Evolutionary conservation across 2,329 filamentous ascomycete genomes (phyloP).

Genomic region (Trichoderma pleuroti): DNA sequence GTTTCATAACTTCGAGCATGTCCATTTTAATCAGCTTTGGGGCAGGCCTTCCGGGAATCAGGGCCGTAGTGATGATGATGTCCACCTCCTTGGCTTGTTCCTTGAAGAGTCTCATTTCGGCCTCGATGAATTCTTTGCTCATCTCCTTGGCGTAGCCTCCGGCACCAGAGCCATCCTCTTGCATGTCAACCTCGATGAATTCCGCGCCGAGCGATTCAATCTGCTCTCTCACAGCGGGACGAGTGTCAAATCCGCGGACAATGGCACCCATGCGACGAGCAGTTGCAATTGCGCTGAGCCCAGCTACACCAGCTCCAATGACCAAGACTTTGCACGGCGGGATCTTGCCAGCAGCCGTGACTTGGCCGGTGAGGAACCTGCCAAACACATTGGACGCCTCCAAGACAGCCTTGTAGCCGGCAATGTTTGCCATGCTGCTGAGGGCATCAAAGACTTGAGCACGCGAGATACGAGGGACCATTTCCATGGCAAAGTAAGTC

Average conservation of each 20-base stretch:
- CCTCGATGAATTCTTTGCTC: constrained; percentile 90
- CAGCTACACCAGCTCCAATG: constrained; percentile 86
- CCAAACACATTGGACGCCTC: constrained; percentile 89
- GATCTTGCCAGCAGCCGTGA: constrained; percentile 86
- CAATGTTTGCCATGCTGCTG: constrained; percentile 92
- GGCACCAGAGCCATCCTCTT: constrained; percentile 79
- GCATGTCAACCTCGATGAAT: constrained; percentile 79
- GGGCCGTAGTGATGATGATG: constrained; percentile 88
- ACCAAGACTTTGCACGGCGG: constrained; percentile 87
- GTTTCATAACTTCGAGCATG: constrained; percentile 82
- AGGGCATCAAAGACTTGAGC: constrained; percentile 86
- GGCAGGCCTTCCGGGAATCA: constrained; percentile 80
- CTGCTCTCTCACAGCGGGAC: constrained; percentile 81
- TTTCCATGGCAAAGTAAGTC: constrained; percentile 86
- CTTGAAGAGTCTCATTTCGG: constrained; percentile 88
- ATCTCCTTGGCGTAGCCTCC: constrained; percentile 92
- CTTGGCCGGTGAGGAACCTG: constrained; percentile 82
- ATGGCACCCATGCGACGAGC: constrained; percentile 84
- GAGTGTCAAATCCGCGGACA: constrained; percentile 86
- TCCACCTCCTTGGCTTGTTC: constrained; percentile 85
- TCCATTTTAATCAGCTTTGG: constrained; percentile 79
- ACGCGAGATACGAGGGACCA: constrained; percentile 84
- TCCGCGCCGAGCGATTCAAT: constrained; percentile 87
- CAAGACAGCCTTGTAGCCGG: constrained; percentile 86
- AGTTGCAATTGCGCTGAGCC: constrained; percentile 82